Percentiles rank a stretch among this genome's conserved stretches.
Conservation (phyloP, 768 basidiomycete genomes). For the Auriscalpium orientale region DNA sequence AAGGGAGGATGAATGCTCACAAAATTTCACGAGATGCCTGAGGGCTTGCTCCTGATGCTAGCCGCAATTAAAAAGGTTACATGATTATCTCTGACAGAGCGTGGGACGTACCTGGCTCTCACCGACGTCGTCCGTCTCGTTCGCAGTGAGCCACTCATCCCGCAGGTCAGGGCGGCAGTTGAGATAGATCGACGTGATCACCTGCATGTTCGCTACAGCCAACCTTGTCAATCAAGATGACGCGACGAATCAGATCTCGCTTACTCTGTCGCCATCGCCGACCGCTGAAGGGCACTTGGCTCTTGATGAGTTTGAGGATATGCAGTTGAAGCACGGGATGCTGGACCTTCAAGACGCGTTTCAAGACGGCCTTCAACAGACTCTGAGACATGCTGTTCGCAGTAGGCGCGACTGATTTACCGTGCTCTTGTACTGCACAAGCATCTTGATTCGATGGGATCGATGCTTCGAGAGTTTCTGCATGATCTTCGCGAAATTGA, state of each 20-base stretch:
- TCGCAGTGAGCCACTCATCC: slow-evolving; percentile 95
- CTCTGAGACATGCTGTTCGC: not conserved
- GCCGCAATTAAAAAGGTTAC: slow-evolving; percentile 4
- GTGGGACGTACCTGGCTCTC: slow-evolving; percentile 68
- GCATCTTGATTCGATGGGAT: slow-evolving; percentile 89
- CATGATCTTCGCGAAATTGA: slow-evolving; percentile 97
- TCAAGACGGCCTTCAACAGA: slow-evolving; percentile 76
- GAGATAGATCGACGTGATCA: slow-evolving; percentile 96
- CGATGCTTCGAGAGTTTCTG: slow-evolving; percentile 95
- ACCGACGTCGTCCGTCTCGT: slow-evolving; percentile 85
- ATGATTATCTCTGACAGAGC: not conserved
- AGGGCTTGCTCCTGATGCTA: slow-evolving; percentile 94
- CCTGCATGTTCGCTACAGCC: slow-evolving; percentile 91
- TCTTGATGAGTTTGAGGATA: slow-evolving; percentile 95
- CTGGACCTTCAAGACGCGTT: slow-evolving; percentile 87
- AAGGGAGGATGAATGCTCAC: slow-evolving; percentile 36
- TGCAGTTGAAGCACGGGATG: slow-evolving; percentile 93
- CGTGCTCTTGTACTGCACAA: slow-evolving; percentile 97
- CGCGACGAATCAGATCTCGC: not conserved
- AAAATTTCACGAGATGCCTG: slow-evolving; percentile 91
- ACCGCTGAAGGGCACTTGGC: slow-evolving; percentile 96
- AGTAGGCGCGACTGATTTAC: slow-evolving; percentile 36
- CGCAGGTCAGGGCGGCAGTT: slow-evolving; percentile 95
- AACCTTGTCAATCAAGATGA: not conserved
- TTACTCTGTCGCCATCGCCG: slow-evolving; percentile 96